These are phyloP conservation scores for Raffaelea ambrosiae DNA, from an alignment of 2,329 filamentous ascomycete genomes.

Conservation along the genomic window DNA sequence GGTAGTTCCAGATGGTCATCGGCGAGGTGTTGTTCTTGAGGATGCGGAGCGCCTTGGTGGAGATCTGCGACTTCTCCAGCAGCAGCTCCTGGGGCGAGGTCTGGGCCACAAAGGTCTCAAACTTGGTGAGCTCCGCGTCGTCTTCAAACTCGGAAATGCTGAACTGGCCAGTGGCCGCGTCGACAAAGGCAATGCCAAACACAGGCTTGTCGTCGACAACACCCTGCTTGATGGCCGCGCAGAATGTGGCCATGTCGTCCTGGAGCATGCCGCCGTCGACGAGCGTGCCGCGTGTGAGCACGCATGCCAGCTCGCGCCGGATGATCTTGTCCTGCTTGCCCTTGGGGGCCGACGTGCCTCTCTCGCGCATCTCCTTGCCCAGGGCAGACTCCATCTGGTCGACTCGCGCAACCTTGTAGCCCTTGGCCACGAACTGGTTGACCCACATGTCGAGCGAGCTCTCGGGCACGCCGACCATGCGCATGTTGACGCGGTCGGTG, in stretches of 20 bases:
- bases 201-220: conserved; percentile 58
- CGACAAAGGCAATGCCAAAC: conserved; percentile 90
- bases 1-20: conserved; percentile 89
- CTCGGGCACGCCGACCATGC: conserved; percentile 97
- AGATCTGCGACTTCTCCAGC: conserved; percentile 78
- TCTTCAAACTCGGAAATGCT: conserved; percentile 88
- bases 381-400: conserved; percentile 95
- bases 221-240: conserved; percentile 85
- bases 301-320: conserved; percentile 77
- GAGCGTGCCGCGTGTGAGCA: conserved; percentile 84
- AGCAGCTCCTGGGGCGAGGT: conserved; percentile 81
- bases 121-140: conserved; percentile 88
- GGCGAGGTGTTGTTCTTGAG: conserved; percentile 92
- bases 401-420: conserved; percentile 92
- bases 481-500: conserved; percentile 97
- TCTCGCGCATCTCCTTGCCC: conserved; percentile 97
- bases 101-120: conserved; percentile 94
- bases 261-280: conserved; percentile 96
- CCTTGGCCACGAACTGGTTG: conserved; percentile 96
- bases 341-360: conserved; percentile 54
- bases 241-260: conserved; percentile 95
- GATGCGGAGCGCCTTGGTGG: conserved; percentile 82
- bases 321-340: conserved; percentile 87
- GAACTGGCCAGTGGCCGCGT: conserved; percentile 93
- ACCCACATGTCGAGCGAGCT: conserved; percentile 95